Evolutionary conservation across 208 protist genomes (phyloP).

Genomic region (Leishmania braziliensis): DNA sequence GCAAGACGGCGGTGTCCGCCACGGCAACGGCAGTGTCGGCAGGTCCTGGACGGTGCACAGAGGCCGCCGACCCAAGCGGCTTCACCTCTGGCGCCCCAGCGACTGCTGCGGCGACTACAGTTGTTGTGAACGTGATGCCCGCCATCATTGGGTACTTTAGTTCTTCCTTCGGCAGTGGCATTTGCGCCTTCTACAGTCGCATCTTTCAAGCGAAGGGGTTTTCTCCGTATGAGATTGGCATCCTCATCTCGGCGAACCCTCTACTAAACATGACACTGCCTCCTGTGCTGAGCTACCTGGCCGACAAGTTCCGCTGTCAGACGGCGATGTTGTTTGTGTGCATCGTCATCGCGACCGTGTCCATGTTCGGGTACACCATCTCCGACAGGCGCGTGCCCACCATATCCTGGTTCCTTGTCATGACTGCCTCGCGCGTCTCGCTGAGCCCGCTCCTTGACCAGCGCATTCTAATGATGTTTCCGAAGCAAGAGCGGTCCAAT

Average conservation of each 20-base stretch:
- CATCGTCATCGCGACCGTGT: slow-evolving; percentile 13
- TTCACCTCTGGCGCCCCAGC: not conserved
- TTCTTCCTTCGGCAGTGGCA: slow-evolving; percentile 37
- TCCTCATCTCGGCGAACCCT: slow-evolving; percentile 36
- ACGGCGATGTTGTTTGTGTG: slow-evolving; percentile 33
- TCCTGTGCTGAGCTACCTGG: slow-evolving; percentile 48
- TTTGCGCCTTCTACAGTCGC: slow-evolving; percentile 39
- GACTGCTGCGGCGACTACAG: not conserved
- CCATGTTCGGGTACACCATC: slow-evolving; percentile 24
- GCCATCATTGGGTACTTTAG: slow-evolving; percentile 52
- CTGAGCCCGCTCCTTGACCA: slow-evolving; percentile 56
- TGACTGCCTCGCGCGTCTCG: slow-evolving; percentile 26
- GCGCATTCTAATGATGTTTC: slow-evolving; percentile 51
- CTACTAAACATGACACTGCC: slow-evolving; percentile 42
- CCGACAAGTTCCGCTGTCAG: slow-evolving; percentile 49
- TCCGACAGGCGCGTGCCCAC: not conserved
- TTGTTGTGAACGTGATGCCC: slow-evolving; percentile 4
- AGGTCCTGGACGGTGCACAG: not conserved
- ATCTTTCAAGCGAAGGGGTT: slow-evolving; percentile 51
- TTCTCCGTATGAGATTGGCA: slow-evolving; percentile 32
- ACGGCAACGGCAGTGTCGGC: not conserved
- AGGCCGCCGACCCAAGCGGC: not conserved
- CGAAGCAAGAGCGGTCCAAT: slow-evolving; percentile 24
- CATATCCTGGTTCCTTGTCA: slow-evolving; percentile 32
- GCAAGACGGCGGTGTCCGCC: not conserved